phyloP scores from a whole-genome alignment of 1,139 yeast genomes.

The Yamadazyma diospyri region DNA sequence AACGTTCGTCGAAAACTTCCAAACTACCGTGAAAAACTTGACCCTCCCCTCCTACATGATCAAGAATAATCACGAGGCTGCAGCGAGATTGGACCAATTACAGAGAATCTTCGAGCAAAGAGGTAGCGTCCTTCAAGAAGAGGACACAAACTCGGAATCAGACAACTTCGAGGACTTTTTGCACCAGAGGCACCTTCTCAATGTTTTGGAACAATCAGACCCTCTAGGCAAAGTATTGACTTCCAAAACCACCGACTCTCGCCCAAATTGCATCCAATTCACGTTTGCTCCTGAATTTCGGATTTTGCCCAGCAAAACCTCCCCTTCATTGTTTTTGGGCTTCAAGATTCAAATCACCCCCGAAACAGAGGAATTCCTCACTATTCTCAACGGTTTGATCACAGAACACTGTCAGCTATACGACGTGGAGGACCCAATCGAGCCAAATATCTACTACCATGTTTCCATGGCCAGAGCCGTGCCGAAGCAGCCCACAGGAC shows the following conservation, averaged over 20 bases:
- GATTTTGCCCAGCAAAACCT: constrained; percentile 8
- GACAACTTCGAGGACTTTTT: constrained; percentile 1
- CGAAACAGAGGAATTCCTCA: constrained; percentile 7
- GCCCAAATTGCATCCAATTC: constrained; percentile 6
- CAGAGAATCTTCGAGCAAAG: constrained; percentile 1
- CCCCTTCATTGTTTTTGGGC: constrained; percentile 11
- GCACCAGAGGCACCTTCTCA: constrained; percentile 1
- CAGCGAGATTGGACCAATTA: constrained; percentile 3
- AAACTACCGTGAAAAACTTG: background rate
- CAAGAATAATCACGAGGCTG: constrained; percentile 1
- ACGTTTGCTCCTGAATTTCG: constrained; percentile 9
- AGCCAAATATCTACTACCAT: constrained; percentile 1
- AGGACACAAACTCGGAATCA: background rate
- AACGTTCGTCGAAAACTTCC: background rate
- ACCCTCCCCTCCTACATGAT: background rate
- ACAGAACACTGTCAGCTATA: constrained; percentile 7
- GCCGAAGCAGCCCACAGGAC: background rate
- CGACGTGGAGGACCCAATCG: constrained; percentile 1
- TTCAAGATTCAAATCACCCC: constrained; percentile 4
- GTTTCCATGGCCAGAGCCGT: constrained; percentile 3
- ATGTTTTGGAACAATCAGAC: background rate
- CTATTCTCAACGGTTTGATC: constrained; percentile 2
- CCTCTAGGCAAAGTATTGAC: background rate
- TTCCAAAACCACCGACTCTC: background rate
- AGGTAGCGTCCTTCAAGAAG: background rate